These are phyloP conservation scores for Alternaria brassicicola DNA, from an alignment of 2,329 filamentous ascomycete genomes.

Conservation along the genomic window DNA sequence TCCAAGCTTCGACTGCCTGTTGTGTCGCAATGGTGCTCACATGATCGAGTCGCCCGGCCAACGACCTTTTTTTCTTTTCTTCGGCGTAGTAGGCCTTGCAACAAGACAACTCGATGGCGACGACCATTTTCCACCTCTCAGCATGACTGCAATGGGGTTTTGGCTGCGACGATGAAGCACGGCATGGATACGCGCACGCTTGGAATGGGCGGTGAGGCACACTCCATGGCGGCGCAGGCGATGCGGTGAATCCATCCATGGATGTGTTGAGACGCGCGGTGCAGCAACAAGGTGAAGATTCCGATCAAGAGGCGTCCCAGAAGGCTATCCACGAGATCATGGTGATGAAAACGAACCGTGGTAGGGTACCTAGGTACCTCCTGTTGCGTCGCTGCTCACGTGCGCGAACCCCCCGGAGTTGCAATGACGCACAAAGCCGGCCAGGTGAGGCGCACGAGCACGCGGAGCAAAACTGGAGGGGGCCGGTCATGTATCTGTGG, in stretches of 20 bases:
- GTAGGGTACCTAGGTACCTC: not conserved
- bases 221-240: slow-evolving; percentile 9
- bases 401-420: not conserved
- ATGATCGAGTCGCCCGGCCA: not conserved
- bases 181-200: slow-evolving; percentile 11
- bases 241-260: slow-evolving; percentile 13
- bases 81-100: not conserved
- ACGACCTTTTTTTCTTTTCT: too few species aligned
- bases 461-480: slow-evolving; percentile 26
- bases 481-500: slow-evolving; percentile 6
- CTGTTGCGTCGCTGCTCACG: not conserved
- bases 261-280: slow-evolving; percentile 21
- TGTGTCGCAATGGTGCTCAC: not conserved
- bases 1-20: not conserved
- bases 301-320: not conserved
- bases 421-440: slow-evolving; percentile 10
- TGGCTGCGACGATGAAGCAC: not conserved
- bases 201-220: slow-evolving; percentile 26
- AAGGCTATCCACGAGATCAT: not conserved
- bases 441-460: slow-evolving; percentile 22
- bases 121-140: not conserved
- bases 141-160: not conserved
- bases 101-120: not conserved
- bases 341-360: not conserved
- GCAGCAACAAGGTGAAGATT: slow-evolving; percentile 11